A percentile compares a stretch with the other conserved stretches of the same genome.
Evolutionary conservation across 139 green algal species (phyloP).

Genomic region (Diplosphaera chodatii): DNA sequence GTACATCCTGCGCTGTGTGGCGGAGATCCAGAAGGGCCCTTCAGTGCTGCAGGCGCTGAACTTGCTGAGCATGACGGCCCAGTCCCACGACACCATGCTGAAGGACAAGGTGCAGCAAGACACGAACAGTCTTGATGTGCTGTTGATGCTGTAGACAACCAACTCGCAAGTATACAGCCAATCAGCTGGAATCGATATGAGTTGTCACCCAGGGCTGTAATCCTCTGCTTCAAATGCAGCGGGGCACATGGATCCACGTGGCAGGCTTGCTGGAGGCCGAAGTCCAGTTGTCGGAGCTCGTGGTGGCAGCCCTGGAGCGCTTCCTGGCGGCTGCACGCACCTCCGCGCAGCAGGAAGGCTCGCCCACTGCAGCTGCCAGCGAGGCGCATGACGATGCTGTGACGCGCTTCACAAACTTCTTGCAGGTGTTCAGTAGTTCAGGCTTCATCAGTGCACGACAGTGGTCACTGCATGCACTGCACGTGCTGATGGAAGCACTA

Average conservation of each 20-base stretch:
- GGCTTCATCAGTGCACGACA: too few species aligned
- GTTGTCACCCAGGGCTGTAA: too few species aligned
- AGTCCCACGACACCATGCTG: not conserved
- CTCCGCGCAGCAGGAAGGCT: not conserved
- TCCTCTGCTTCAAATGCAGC: too few species aligned
- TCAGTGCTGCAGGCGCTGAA: not conserved
- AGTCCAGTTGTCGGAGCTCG: not conserved
- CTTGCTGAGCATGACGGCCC: not conserved
- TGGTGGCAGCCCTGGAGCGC: constrained; percentile 11
- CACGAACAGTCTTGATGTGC: too few species aligned
- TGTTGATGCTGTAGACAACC: too few species aligned
- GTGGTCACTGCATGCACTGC: too few species aligned
- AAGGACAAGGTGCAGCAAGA: not conserved
- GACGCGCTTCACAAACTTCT: not conserved
- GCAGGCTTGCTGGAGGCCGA: not conserved
- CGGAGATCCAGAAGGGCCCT: not conserved
- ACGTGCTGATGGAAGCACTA: too few species aligned
- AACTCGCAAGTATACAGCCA: too few species aligned
- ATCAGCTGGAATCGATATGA: too few species aligned
- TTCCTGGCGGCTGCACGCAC: not conserved
- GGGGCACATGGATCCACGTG: not conserved
- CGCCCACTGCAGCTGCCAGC: too few species aligned
- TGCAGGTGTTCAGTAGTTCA: too few species aligned
- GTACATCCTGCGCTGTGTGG: not conserved
- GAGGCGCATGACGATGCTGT: not conserved